phyloP scores from a whole-genome alignment of 371 early-diverging fungal genomes.

The Nematocida sp. region DNA sequence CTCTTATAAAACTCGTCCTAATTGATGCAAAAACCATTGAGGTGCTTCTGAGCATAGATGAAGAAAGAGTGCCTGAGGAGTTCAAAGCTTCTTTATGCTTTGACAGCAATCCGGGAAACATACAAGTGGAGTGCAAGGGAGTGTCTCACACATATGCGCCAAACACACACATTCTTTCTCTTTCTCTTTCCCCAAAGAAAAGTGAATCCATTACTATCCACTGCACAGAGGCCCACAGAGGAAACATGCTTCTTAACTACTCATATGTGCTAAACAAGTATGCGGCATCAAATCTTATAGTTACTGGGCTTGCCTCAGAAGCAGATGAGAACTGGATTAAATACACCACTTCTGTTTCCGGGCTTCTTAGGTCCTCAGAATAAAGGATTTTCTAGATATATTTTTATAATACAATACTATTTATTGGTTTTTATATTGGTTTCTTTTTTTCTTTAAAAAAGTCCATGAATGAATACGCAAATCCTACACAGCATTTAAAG shows the following conservation, averaged over 20 bases:
- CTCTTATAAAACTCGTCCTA: conserved; percentile 18
- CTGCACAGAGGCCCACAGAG: conserved; percentile 30
- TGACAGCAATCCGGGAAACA: conserved; percentile 20
- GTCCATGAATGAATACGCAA: conserved; percentile 3
- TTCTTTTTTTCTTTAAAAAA: background rate
- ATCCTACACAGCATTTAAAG: conserved; percentile 9
- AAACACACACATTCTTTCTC: conserved; percentile 8
- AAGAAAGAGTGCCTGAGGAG: conserved; percentile 12
- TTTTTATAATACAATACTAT: background rate
- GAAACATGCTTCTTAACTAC: conserved; percentile 18
- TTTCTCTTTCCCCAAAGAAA: background rate
- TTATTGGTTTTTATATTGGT: background rate
- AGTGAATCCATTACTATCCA: conserved; percentile 32
- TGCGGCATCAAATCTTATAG: conserved; percentile 31
- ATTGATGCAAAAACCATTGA: conserved; percentile 51
- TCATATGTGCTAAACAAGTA: conserved; percentile 16
- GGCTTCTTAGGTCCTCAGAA: conserved; percentile 11
- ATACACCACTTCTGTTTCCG: conserved; percentile 40
- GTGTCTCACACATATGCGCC: conserved; percentile 24
- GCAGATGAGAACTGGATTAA: conserved; percentile 57
- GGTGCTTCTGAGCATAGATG: conserved; percentile 31
- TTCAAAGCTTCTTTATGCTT: conserved; percentile 29
- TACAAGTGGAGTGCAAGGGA: conserved; percentile 50
- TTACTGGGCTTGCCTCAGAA: conserved; percentile 41
- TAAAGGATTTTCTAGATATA: background rate